Evolutionary conservation across 345 rosid species (phyloP).

Genomic region (Nasturtium officinale): DNA sequence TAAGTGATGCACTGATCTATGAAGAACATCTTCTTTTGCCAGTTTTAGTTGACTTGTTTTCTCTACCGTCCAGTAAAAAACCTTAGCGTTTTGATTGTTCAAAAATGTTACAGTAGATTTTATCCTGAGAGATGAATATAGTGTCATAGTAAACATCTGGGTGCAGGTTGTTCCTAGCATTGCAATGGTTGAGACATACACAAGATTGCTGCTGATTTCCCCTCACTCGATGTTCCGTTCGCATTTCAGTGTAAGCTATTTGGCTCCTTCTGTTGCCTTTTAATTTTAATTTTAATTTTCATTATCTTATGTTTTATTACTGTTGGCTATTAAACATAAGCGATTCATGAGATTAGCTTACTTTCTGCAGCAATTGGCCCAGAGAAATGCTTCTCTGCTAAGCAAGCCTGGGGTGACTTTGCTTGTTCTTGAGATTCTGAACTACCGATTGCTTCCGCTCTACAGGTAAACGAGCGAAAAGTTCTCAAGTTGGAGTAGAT

Average conservation of each 20-base stretch:
- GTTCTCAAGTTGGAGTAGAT: slow-evolving; percentile 18
- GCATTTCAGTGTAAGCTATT: slow-evolving; percentile 75
- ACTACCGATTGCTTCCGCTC: slow-evolving; percentile 93
- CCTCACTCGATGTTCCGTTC: slow-evolving; percentile 93
- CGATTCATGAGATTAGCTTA: slow-evolving; percentile 28
- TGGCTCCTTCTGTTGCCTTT: slow-evolving; percentile 26
- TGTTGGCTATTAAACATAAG: slow-evolving; percentile 7
- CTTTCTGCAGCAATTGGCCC: slow-evolving; percentile 82
- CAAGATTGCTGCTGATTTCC: slow-evolving; percentile 82
- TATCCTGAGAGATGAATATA: slow-evolving; percentile 17
- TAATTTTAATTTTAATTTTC: too few relatives aligned
- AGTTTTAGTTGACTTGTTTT: slow-evolving; percentile 16
- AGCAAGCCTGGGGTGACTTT: slow-evolving; percentile 94
- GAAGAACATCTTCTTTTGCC: slow-evolving; percentile 20
- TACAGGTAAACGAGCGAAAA: slow-evolving; percentile 62
- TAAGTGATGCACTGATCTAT: slow-evolving; percentile 23
- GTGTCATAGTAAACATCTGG: slow-evolving; percentile 31
- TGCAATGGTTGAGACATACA: slow-evolving; percentile 98
- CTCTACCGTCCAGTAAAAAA: slow-evolving; percentile 20
- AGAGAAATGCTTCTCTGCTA: slow-evolving; percentile 73
- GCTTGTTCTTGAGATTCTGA: slow-evolving; percentile 88
- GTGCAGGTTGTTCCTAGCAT: slow-evolving; percentile 93
- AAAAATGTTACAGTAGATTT: background rate
- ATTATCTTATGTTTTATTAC: slow-evolving; percentile 1
- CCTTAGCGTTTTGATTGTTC: slow-evolving; percentile 2